Evolutionary conservation across 2,329 filamentous ascomycete species (phyloP).

Genomic region (Fusarium oligoseptatum): DNA sequence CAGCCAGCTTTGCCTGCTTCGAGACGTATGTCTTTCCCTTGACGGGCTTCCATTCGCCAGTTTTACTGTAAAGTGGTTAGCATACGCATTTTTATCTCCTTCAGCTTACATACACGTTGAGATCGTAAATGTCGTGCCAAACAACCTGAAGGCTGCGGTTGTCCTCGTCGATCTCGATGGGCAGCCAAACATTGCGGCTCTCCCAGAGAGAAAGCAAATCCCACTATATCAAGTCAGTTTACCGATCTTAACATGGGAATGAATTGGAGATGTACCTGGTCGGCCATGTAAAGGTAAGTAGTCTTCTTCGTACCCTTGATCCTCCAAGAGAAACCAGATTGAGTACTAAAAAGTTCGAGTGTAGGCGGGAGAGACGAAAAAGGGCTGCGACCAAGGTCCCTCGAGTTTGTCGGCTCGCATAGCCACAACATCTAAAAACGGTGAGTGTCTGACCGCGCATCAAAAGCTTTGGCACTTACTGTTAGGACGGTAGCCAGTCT

Average conservation of each 20-base stretch:
- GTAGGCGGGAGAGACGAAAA: slow-evolving; percentile 62
- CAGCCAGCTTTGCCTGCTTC: slow-evolving; percentile 57
- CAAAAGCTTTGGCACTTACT: slow-evolving; percentile 43
- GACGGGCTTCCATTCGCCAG: slow-evolving; percentile 61
- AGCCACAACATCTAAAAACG: slow-evolving; percentile 60
- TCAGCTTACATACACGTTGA: slow-evolving; percentile 58
- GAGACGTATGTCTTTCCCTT: slow-evolving; percentile 62
- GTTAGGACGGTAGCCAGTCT: slow-evolving; percentile 73
- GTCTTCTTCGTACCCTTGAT: slow-evolving; percentile 61
- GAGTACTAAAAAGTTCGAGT: slow-evolving; percentile 65
- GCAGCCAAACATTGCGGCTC: slow-evolving; percentile 68
- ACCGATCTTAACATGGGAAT: neutral
- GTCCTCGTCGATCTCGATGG: slow-evolving; percentile 63
- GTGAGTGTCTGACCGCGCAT: neutral
- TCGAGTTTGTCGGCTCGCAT: slow-evolving; percentile 63
- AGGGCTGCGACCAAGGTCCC: slow-evolving; percentile 67
- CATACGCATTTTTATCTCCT: neutral
- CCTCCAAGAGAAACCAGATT: slow-evolving; percentile 62
- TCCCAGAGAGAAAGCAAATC: slow-evolving; percentile 67
- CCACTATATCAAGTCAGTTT: slow-evolving; percentile 51
- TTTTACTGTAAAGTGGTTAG: slow-evolving; percentile 48
- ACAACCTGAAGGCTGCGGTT: slow-evolving; percentile 61
- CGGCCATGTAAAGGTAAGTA: slow-evolving; percentile 63
- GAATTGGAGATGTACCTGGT: slow-evolving; percentile 47
- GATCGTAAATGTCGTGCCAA: slow-evolving; percentile 68